Base-by-base conservation (phyloP, 176 grass and related monocot species). In the Raddia guianensis region DNA sequence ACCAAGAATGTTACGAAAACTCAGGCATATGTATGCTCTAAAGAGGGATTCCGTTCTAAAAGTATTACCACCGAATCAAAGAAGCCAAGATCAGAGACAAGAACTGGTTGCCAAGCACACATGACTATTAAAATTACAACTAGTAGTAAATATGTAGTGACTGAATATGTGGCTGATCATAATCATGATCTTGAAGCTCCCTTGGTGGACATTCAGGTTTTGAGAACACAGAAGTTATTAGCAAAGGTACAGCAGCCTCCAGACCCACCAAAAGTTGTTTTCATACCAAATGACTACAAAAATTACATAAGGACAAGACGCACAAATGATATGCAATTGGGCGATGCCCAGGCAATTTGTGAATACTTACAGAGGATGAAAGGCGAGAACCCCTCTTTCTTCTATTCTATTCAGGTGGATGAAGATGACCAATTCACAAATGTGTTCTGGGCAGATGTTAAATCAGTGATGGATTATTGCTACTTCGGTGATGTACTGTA, bases 311-410 rank as follows among this genome's bases (percentile, higher is more conserved):
- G 94, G 84, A 81, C 75, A 58, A 97, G 77, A 32, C 75, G 14
- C 11, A 78, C 19, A 20, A 90, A 72, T 68, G 27, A 83, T 77
- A 88, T 97, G 79, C 89, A 79, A 14, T 47, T 34, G 46, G 89
- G 89, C n/a, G 94, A 97, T 82, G 85, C 85, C 58, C 86, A 83
- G 40, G 74, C 61, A n/a, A 79, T 97, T 75, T 88, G 72, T 69
- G 91, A 97, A 81, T 97, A 94, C 75, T 84, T 97, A 43, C 89
- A 88, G 85, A 94, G 86, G 70, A 93, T 84, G 84, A 97, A 94
- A 87, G 87, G 87, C 6, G 67, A 94, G 33, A 90, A 91, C 81
- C 89, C 91, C 74, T 89, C 89, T 73, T 97, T 89, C 84, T 97
- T 97, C 79, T 97, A 90, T 75, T 87, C 94, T 21, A 73, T 94